Conservation (phyloP, 2,329 filamentous ascomycete species). For the Scedosporium minutisporum region DNA sequence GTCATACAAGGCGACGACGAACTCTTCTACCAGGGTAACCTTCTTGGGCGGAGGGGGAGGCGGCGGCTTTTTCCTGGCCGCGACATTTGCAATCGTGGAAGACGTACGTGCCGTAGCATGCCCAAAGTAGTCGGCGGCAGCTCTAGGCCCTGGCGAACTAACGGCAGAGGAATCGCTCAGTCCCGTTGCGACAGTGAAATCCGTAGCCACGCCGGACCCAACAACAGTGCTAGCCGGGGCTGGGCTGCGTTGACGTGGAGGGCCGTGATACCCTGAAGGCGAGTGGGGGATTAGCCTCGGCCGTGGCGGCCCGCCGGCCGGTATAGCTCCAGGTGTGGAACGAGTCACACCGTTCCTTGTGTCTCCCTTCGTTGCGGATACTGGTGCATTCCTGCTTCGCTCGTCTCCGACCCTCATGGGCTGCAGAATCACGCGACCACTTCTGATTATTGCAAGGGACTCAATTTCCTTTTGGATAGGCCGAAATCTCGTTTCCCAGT, state of each 20-base stretch:
- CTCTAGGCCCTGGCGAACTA: conserved; percentile 14
- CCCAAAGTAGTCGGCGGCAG: conserved; percentile 22
- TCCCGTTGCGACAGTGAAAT: conserved; percentile 34
- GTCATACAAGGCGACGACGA: conserved; percentile 64
- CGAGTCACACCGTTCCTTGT: background rate
- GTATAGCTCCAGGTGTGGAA: background rate
- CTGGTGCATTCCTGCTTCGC: conserved; percentile 6
- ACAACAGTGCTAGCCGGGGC: conserved; percentile 16
- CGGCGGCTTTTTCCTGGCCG: conserved; percentile 57
- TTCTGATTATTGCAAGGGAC: conserved; percentile 50
- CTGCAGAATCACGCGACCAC: conserved; percentile 56
- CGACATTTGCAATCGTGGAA: conserved; percentile 13
- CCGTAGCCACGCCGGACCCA: conserved; percentile 27
- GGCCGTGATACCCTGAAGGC: background rate
- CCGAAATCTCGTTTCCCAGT: conserved; percentile 55
- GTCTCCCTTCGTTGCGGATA: background rate
- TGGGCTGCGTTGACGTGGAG: conserved; percentile 19
- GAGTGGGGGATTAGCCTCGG: background rate
- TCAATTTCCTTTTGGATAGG: conserved; percentile 59
- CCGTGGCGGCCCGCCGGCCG: background rate
- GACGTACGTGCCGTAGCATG: conserved; percentile 9
- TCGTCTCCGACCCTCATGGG: conserved; percentile 10
- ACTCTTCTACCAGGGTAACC: conserved; percentile 43
- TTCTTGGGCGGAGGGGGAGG: conserved; percentile 63
- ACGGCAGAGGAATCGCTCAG: conserved; percentile 23